phyloP scores from a whole-genome alignment of 306 rosid species.

The Glycyrrhiza uralensis region DNA sequence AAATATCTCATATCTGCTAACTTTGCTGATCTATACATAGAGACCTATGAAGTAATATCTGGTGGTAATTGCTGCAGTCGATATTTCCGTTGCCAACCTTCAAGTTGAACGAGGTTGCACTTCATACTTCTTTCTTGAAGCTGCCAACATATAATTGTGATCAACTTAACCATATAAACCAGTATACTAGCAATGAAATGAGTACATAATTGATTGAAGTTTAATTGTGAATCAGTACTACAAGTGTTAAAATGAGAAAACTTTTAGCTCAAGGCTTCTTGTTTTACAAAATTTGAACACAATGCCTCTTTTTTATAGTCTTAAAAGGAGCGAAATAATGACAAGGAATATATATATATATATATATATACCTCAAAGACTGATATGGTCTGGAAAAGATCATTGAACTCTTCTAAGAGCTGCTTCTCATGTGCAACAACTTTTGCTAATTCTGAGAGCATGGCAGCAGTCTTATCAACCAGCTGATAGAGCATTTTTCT shows the following conservation, averaged over 20 bases:
- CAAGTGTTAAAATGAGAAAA: not conserved
- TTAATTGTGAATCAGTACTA: not conserved
- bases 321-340: not conserved
- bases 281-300: not conserved
- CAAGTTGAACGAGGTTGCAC: conserved; percentile 51
- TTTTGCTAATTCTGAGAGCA: conserved; percentile 60
- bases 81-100: conserved; percentile 31
- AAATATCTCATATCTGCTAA: not conserved
- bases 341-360: no score
- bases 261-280: not conserved
- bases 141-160: conserved; percentile 32
- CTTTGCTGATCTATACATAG: conserved; percentile 4
- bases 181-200: not conserved
- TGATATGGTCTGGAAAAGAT: conserved; percentile 43
- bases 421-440: conserved; percentile 64
- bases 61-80: not conserved
- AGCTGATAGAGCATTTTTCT: conserved; percentile 28
- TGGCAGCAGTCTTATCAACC: conserved; percentile 44
- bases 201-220: not conserved
- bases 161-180: not conserved
- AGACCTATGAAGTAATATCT: conserved; percentile 8
- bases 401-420: conserved; percentile 57
- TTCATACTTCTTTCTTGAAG: conserved; percentile 56
- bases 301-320: not conserved
- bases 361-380: conserved; percentile 57